Base-by-base conservation (phyloP, 2,329 filamentous ascomycete genomes). In the Tothia fuscella region DNA sequence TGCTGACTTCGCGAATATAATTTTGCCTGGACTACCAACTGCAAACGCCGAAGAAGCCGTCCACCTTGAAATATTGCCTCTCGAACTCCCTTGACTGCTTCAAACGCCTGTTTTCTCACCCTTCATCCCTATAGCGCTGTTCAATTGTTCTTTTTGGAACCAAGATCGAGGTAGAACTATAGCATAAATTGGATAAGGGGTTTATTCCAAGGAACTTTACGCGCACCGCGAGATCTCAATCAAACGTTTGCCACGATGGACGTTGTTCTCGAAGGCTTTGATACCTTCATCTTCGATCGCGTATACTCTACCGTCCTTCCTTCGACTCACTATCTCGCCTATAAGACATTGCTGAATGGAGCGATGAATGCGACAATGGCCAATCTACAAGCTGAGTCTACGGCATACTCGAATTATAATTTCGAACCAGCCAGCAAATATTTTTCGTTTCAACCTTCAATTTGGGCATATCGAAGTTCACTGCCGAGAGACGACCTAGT, bases 181-280 rank as follows among this genome's bases (percentile, higher is more conserved):
- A n/a, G n/a, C n/a, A n/a, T n/a, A n/a, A n/a, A n/a, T n/a, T n/a
- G n/a, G n/a, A n/a, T n/a, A n/a, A n/a, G n/a, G n/a, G n/a, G n/a
- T n/a, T n/a, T n/a, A n/a, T n/a, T n/a, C n/a, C n/a, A n/a, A n/a
- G n/a, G n/a, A n/a, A n/a, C n/a, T n/a, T n/a, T n/a, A n/a, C n/a
- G n/a, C n/a, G n/a, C n/a, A n/a, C n/a, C n/a, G n/a, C n/a, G n/a
- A n/a, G n/a, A n/a, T n/a, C n/a, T n/a, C n/a, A n/a, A n/a, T n/a
- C n/a, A n/a, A n/a, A n/a, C 16, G 5, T 14, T 33, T 26, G 21
- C 26, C 14, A 42, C 50, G 66, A 95, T 96, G 89, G 89, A 96
- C 70, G 77, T 95, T 64, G 77, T 91, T 34, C 80, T 95, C 50
- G 88, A 95, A 64, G 53, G 88, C 46, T 73, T 76, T 63, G 89